Conservation (phyloP, 306 rosid species). For the Sicyos baderoa region DNA sequence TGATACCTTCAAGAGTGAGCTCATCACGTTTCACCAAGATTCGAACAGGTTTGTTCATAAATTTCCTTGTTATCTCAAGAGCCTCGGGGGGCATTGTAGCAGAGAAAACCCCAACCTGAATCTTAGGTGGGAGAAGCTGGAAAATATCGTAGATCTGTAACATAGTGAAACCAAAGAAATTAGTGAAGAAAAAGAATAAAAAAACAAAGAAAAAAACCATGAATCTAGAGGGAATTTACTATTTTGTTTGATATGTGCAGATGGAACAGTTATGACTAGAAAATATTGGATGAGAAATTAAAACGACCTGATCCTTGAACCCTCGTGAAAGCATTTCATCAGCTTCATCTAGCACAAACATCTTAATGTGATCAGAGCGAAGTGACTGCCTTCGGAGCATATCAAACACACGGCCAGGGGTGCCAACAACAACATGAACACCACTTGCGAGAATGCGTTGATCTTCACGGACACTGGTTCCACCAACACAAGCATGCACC, state of each 20-base stretch:
- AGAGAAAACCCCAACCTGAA: constrained; percentile 70
- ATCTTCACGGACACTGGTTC: constrained; percentile 63
- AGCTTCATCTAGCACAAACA: constrained; percentile 65
- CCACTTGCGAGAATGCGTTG: constrained; percentile 52
- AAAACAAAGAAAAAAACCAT: background rate
- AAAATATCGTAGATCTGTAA: constrained; percentile 65
- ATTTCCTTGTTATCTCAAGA: constrained; percentile 67
- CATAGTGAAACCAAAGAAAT: background rate
- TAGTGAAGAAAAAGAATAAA: background rate
- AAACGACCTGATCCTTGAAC: constrained; percentile 65
- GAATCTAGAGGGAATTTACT: background rate
- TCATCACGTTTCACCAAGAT: constrained; percentile 64
- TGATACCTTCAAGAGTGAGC: constrained; percentile 58
- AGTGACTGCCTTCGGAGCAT: constrained; percentile 56
- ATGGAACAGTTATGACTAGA: background rate
- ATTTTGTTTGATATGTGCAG: background rate
- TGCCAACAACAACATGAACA: constrained; percentile 63
- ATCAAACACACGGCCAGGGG: constrained; percentile 73
- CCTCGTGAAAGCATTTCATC: constrained; percentile 80
- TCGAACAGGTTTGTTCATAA: constrained; percentile 59
- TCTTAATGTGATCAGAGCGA: constrained; percentile 45
- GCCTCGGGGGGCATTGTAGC: constrained; percentile 75
- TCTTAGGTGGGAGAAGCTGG: constrained; percentile 67
- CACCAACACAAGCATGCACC: constrained; percentile 76
- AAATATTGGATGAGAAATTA: background rate